Percentiles rank a stretch among this genome's conserved stretches.
Conservation (phyloP, 2,329 filamentous ascomycete genomes). For the Fusarium sp. region DNA sequence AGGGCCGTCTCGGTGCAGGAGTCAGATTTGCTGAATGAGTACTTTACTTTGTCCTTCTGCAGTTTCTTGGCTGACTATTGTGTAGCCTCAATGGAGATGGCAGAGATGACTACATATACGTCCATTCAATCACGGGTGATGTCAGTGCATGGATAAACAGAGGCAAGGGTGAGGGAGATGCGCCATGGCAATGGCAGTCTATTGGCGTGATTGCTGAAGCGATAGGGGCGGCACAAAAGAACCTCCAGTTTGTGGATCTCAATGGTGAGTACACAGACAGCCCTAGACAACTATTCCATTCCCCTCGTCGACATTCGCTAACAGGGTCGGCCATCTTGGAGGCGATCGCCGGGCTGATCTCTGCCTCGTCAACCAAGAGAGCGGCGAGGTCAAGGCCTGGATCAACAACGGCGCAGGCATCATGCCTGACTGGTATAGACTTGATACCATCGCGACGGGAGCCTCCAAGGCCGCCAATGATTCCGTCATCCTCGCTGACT, state of each 20-base stretch:
- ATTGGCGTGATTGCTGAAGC: neutral
- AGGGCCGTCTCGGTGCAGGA: neutral
- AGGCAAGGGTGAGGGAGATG: neutral
- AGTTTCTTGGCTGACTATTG: neutral
- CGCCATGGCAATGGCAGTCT: neutral
- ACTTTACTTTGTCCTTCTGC: neutral
- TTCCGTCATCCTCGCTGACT: neutral
- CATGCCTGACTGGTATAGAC: neutral
- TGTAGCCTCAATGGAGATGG: slow-evolving; percentile 13
- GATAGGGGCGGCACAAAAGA: neutral
- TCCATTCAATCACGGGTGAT: neutral
- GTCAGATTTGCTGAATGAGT: neutral
- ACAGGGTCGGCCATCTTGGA: neutral
- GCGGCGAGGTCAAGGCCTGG: neutral
- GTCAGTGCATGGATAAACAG: slow-evolving; percentile 2
- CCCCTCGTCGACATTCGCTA: neutral
- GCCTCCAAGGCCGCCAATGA: neutral
- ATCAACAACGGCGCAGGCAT: neutral
- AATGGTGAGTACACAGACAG: neutral
- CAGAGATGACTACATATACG: slow-evolving; percentile 9
- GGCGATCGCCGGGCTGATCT: neutral
- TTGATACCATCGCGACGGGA: neutral
- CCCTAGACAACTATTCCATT: neutral
- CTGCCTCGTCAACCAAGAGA: neutral
- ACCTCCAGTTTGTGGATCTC: neutral